Base-by-base conservation (phyloP, 2,329 filamentous ascomycete genomes). In the Pleomassaria siparia region DNA sequence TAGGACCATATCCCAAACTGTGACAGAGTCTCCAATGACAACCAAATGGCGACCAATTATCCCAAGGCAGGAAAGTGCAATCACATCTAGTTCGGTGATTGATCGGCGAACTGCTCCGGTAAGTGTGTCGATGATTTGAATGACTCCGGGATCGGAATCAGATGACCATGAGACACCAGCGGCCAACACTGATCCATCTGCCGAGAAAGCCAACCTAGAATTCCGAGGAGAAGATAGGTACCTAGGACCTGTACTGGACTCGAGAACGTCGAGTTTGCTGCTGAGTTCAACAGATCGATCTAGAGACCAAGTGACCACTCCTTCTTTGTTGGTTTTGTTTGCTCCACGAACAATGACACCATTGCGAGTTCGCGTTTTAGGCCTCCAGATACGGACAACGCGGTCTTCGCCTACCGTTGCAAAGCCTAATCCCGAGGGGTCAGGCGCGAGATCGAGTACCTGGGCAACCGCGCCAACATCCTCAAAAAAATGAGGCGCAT, bases 321-420 rank as follows among this genome's bases (percentile, higher is more conserved):
- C 76, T n/a, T 79, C 75, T 26, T 30, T 22, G 24, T 16, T 10
- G 80, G 80, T 21, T 77, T 74, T 54, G 13, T 62, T 54, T 20
- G 56, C 63, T 13, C 80, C 83, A 54, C 82, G 84, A 18, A 85
- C 76, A 8, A 82, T 76, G 30, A 88, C 74, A 3, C 88, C 89
- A 58, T 88, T 83, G 40, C 84, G 82, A 53, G 84, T 80, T 37
- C 87, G 81, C 5, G 81, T 78, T 67, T 83, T 87, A 10, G 88
- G 84, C n/a, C 81, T 81, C 94, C 94, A 99, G 40, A 94, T 76
- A 30, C 89, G 84, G 29, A 95, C 81, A 18, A 82, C 74, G 10
- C 85, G 85, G 66, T 99, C 92, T 46, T 86, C 83, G 28, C 92
- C 94, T 30, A 96, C 78, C 1, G 91, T 95, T 8, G 89, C 88